Evolutionary conservation across 2,329 filamentous ascomycete species (phyloP), one percentile per base, ranked within the genome.

Genomic region (Ceratocystis cacaofunesta): DNA sequence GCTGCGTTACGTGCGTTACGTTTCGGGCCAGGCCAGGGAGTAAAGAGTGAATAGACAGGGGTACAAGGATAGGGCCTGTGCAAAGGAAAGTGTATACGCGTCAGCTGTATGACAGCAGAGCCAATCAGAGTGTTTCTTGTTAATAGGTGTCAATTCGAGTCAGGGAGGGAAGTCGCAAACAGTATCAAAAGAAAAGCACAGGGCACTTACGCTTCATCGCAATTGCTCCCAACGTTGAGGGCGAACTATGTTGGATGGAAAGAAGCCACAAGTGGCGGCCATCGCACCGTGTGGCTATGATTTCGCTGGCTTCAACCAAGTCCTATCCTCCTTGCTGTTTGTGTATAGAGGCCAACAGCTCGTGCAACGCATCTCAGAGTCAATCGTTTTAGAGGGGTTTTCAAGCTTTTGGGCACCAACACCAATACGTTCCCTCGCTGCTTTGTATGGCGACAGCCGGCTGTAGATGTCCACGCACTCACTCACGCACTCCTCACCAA

Each of bases 51-150:
- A 22, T 44, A 52, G n/a, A 61, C 57, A 46, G 22, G 44, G 57
- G 57, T 62, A 28, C 57, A 61, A 62, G 64, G 64, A 65, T 61
- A 41, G 41, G 30, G 41, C 17, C 46, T 50, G 48, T 50, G 61
- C 25, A 28, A 30, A 62, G 12, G 30, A 41, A 62, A 65, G 60
- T 61, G 67, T 52, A 65, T 73, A 73, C 72, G 72, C 72, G 72
- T 73, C 70, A 73, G 71, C 72, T 71, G 69, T 70, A 69, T 67
- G 68, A 68, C 68, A 65, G 62, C 66, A 64, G 62, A 41, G 61
- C 71, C 71, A 72, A 72, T 72, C 64, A 66, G 55, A 15, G 28
- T 17, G 55, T 12, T 48, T 22, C 30, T 41, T 41, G 36, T 12
- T 41, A 41, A 41, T 41, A 41, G 48, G 50, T 66, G 61, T 30